phyloP scores from a whole-genome alignment of 2,329 filamentous ascomycete species.

The Epichloe sylvatica region DNA sequence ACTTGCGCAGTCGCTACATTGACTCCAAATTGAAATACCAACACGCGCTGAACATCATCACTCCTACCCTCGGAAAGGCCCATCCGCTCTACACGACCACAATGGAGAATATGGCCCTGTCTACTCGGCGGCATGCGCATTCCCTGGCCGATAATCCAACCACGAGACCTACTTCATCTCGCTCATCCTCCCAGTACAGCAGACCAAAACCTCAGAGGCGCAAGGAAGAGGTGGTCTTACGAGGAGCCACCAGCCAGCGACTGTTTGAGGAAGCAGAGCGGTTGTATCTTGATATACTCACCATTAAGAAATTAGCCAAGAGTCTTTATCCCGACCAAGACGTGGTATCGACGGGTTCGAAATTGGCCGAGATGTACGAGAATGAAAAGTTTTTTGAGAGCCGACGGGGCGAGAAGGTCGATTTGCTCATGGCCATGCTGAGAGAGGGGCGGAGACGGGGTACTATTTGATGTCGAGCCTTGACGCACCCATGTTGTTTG shows the following conservation, averaged over 20 bases:
- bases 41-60: conserved; percentile 11
- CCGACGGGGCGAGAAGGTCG: conserved; percentile 10
- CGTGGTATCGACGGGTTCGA: conserved; percentile 11
- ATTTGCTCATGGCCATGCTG: conserved; percentile 1
- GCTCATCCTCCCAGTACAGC: neutral
- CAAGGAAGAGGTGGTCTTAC: conserved; percentile 5
- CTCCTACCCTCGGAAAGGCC: conserved; percentile 10
- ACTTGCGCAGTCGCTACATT: conserved; percentile 10
- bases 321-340: conserved; percentile 12
- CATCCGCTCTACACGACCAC: conserved; percentile 13
- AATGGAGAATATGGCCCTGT: conserved; percentile 12
- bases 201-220: neutral
- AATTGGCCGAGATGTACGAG: conserved; percentile 17
- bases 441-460: conserved; percentile 8
- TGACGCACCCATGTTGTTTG: neutral
- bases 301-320: conserved; percentile 11
- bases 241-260: conserved; percentile 4
- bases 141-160: neutral
- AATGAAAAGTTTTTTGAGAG: conserved; percentile 13
- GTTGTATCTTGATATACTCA: conserved; percentile 14
- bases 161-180: conserved; percentile 1
- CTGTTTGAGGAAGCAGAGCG: conserved; percentile 13
- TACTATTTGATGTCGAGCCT: conserved; percentile 2
- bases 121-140: conserved; percentile 2
- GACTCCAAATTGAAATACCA: conserved; percentile 12